Evolutionary conservation across 306 rosid species (phyloP).

Genomic region (Canavalia gladiata): DNA sequence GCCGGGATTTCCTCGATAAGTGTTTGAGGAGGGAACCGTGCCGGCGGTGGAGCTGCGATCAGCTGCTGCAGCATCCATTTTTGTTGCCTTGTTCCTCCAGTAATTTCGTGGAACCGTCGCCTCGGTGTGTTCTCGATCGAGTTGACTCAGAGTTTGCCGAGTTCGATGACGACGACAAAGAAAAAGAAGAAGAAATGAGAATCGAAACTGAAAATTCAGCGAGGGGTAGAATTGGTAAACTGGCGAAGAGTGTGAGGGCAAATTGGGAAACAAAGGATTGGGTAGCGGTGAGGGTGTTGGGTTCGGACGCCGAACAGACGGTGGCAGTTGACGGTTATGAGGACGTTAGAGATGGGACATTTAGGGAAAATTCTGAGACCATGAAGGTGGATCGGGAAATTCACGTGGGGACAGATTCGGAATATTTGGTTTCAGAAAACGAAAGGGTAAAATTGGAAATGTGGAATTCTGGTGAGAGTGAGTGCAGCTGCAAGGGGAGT

Average conservation of each 20-base stretch:
- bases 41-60: constrained; percentile 75
- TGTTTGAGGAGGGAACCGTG: constrained; percentile 62
- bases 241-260: constrained; percentile 47
- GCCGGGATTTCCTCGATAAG: constrained; percentile 67
- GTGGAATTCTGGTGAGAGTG: constrained; percentile 13
- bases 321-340: constrained; percentile 29
- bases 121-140: constrained; percentile 79
- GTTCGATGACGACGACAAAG: constrained; percentile 28
- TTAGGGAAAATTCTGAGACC: constrained; percentile 28
- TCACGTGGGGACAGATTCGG: neutral
- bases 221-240: constrained; percentile 53
- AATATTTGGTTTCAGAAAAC: neutral
- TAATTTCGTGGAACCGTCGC: constrained; percentile 56
- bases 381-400: constrained; percentile 24
- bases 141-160: constrained; percentile 49
- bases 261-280: constrained; percentile 72
- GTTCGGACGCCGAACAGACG: constrained; percentile 19
- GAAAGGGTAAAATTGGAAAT: constrained; percentile 39
- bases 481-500: neutral
- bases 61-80: constrained; percentile 77
- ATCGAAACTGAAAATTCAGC: constrained; percentile 28
- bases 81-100: constrained; percentile 39
- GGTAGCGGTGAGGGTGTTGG: constrained; percentile 57
- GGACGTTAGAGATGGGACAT: constrained; percentile 34
- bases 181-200: constrained; percentile 19